A percentile compares a stretch with the other conserved stretches of the same genome.
Conservation (phyloP, 345 rosid genomes). For the Lepidium sativum region DNA sequence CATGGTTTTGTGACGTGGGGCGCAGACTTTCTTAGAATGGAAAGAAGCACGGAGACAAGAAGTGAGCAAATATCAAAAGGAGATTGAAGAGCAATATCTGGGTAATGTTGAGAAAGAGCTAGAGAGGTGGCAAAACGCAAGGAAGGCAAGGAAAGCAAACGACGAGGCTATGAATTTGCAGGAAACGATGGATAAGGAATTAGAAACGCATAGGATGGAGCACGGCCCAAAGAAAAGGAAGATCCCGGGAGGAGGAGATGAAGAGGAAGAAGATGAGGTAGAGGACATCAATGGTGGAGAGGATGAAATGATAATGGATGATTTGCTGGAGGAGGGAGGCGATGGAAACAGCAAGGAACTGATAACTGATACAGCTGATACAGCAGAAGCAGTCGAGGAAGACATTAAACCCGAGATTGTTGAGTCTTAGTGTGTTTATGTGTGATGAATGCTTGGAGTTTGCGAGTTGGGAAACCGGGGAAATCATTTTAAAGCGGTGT, state of each 20-base stretch:
- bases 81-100: slow-evolving; percentile 53
- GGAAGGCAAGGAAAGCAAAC: slow-evolving; percentile 57
- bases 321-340: slow-evolving; percentile 56
- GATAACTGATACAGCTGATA: slow-evolving; percentile 29
- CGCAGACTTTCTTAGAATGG: slow-evolving; percentile 73
- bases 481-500: background rate
- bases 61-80: slow-evolving; percentile 73
- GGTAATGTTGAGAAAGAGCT: slow-evolving; percentile 79
- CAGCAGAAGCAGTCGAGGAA: slow-evolving; percentile 26
- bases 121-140: slow-evolving; percentile 94
- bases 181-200: slow-evolving; percentile 95
- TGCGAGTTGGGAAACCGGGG: slow-evolving; percentile 4
- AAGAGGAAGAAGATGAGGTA: slow-evolving; percentile 84
- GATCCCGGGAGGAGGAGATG: slow-evolving; percentile 64
- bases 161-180: slow-evolving; percentile 54
- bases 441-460: background rate
- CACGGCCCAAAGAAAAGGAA: slow-evolving; percentile 92
- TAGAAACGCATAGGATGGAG: slow-evolving; percentile 88
- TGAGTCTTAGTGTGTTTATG: slow-evolving; percentile 5
- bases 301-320: slow-evolving; percentile 87
- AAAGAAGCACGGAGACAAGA: slow-evolving; percentile 68
- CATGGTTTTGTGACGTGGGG: too few relatives aligned
- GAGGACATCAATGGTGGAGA: slow-evolving; percentile 83
- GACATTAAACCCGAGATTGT: slow-evolving; percentile 15
- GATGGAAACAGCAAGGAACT: slow-evolving; percentile 41